Base-by-base conservation (phyloP, 371 early-diverging fungal genomes). In the Catenaria anguillulae region DNA sequence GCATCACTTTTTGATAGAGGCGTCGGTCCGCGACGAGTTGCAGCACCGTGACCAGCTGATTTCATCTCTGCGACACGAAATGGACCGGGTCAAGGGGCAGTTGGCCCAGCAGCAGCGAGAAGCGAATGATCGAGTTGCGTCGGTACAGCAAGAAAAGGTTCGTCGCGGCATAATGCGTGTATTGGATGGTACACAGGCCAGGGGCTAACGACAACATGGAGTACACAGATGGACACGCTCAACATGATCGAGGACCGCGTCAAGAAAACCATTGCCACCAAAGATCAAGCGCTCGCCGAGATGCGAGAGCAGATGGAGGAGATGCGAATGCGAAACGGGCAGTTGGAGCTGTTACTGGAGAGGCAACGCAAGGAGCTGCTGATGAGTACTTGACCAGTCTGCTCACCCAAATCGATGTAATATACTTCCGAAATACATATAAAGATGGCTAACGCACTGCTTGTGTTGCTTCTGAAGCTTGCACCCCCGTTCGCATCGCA, bases 341-440 rank as follows among this genome's bases (percentile, higher is more conserved):
- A 75, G 31, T 60, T 78, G 45, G 73, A 73, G 58, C 33, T 56
- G 48, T 62, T 76, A 43, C 67, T 78, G 3, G 78, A 78, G 55
- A 62, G 73, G 59, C 76, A 77, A 61, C 61, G 78, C 50, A 61
- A 67, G 46, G 77, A 69, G 34, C 24, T 64, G 43, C 35, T 67
- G 35, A 56, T 50, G 52, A 29, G 19, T 24, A 12, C 21, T 48
- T 48, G 24, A n/a, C n/a, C n/a, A n/a, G n/a, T n/a, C n/a, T n/a
- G n/a, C n/a, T n/a, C n/a, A n/a, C n/a, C n/a, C n/a, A n/a, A n/a
- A n/a, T n/a, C n/a, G n/a, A n/a, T n/a, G n/a, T n/a, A n/a, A n/a
- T n/a, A n/a, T n/a, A n/a, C n/a, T n/a, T n/a, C n/a, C n/a, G n/a
- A n/a, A n/a, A n/a, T n/a, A n/a, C n/a, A 48, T n/a, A 48, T n/a